These are phyloP conservation scores for Pycnococcus provasolii DNA, from an alignment of 139 green algal species.

Conservation along the genomic window DNA sequence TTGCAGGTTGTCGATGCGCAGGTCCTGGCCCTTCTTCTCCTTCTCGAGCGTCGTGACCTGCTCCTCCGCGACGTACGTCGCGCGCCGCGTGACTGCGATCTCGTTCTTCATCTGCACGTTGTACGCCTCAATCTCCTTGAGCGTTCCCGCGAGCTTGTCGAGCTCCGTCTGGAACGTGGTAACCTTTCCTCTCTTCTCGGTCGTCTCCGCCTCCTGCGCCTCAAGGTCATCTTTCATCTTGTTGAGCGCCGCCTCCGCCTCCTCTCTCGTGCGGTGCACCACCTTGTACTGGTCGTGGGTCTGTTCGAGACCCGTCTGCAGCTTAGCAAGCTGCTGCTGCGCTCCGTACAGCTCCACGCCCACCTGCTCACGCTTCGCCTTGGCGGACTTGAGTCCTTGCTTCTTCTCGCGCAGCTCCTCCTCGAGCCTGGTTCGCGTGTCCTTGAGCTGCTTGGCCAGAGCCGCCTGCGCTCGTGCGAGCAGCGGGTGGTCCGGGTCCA, in stretches of 20 bases:
- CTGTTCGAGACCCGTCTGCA: conserved; percentile 67
- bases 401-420: background rate
- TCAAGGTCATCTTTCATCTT: conserved; percentile 34
- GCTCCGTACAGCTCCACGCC: conserved; percentile 84
- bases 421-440: conserved; percentile 26
- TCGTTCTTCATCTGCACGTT: conserved; percentile 53
- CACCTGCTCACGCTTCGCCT: conserved; percentile 55
- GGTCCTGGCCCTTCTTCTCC: conserved; percentile 72
- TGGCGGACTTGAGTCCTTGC: conserved; percentile 40
- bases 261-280: background rate
- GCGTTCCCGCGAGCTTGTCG: conserved; percentile 45
- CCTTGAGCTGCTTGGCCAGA: conserved; percentile 58
- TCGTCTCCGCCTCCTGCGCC: conserved; percentile 42
- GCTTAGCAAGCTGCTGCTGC: conserved; percentile 73
- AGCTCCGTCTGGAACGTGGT: conserved; percentile 62
- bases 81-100: conserved; percentile 66
- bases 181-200: conserved; percentile 24
- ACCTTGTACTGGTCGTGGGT: conserved; percentile 47
- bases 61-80: conserved; percentile 68
- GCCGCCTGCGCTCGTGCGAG: conserved; percentile 65
- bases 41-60: conserved; percentile 59
- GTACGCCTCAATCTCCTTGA: conserved; percentile 48
- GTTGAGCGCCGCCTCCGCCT: conserved; percentile 57
- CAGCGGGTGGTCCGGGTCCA: conserved; percentile 64
- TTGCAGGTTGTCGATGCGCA: conserved; percentile 53